Percentiles rank a stretch among this genome's conserved stretches.
Evolutionary conservation across 2,329 filamentous ascomycete genomes (phyloP).

Genomic region (Juglanconis sp.): DNA sequence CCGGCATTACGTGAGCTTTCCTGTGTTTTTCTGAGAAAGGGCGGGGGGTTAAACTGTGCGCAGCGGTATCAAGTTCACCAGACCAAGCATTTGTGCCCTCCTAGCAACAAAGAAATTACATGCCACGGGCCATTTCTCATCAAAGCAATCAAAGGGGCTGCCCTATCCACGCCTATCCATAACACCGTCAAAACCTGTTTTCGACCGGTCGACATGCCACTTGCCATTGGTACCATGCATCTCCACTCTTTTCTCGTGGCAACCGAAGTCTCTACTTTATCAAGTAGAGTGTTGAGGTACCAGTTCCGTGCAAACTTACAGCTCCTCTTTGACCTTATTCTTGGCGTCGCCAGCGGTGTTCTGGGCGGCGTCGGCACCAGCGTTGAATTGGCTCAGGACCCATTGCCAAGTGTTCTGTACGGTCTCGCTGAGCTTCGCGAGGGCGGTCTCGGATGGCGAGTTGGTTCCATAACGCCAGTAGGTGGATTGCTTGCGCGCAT

Average conservation of each 20-base stretch:
- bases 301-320: slow-evolving; percentile 35
- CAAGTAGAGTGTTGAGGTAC: not conserved
- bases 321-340: slow-evolving; percentile 44
- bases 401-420: slow-evolving; percentile 49
- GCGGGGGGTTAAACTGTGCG: not conserved
- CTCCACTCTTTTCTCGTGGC: not conserved
- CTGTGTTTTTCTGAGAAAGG: no score
- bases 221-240: not conserved
- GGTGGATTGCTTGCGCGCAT: slow-evolving; percentile 68
- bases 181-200: not conserved
- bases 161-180: not conserved
- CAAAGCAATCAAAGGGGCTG: not conserved
- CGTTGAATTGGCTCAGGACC: slow-evolving; percentile 46
- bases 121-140: not conserved
- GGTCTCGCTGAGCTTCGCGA: slow-evolving; percentile 58
- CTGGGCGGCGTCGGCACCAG: slow-evolving; percentile 47
- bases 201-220: not conserved
- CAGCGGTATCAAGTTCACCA: slow-evolving; percentile 16
- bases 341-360: slow-evolving; percentile 41
- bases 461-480: slow-evolving; percentile 76
- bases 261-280: not conserved
- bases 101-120: slow-evolving; percentile 9
- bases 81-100: not conserved
- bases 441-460: slow-evolving; percentile 61
- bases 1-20: no score